A percentile compares a stretch with the other conserved stretches of the same genome.
These are phyloP conservation scores for Anthoceros angustus DNA, from an alignment of 225 moss, liverwort and hornwort genomes.

Conservation along the genomic window DNA sequence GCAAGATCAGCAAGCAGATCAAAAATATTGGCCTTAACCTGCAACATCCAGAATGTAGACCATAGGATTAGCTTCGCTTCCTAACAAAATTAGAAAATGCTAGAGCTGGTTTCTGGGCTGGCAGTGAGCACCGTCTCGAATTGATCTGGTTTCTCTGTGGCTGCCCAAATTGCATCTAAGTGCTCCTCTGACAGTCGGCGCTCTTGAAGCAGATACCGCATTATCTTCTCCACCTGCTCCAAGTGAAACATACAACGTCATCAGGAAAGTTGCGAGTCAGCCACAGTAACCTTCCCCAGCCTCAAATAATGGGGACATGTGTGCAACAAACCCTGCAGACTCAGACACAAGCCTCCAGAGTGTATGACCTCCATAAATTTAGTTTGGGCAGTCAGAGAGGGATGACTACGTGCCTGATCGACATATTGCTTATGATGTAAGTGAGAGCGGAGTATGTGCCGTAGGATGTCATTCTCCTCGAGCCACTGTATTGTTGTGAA, in stretches of 20 bases:
- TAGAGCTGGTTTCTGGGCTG: no score
- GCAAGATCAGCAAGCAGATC: slow-evolving; percentile 6
- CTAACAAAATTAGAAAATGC: no score
- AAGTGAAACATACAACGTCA: neutral
- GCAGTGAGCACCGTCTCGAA: neutral
- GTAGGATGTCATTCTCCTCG: neutral
- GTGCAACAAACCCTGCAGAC: no score
- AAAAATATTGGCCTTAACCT: slow-evolving; percentile 2
- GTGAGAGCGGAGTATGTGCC: neutral
- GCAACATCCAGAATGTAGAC: neutral
- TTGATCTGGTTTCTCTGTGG: slow-evolving; percentile 1
- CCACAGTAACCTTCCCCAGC: no score
- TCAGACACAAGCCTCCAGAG: no score
- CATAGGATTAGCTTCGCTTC: no score
- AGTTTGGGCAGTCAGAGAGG: no score
- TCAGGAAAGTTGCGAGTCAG: neutral
- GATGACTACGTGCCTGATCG: neutral
- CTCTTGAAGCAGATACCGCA: slow-evolving; percentile 4
- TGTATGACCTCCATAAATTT: no score
- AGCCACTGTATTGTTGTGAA: neutral
- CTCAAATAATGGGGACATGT: no score
- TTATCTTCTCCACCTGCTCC: slow-evolving; percentile 5
- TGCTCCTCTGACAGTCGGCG: slow-evolving; percentile 4
- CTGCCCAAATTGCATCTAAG: slow-evolving; percentile 7
- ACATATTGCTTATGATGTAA: neutral